Conservation (phyloP, 1,284 basidiomycete species). For the Pseudozyma pruni region DNA sequence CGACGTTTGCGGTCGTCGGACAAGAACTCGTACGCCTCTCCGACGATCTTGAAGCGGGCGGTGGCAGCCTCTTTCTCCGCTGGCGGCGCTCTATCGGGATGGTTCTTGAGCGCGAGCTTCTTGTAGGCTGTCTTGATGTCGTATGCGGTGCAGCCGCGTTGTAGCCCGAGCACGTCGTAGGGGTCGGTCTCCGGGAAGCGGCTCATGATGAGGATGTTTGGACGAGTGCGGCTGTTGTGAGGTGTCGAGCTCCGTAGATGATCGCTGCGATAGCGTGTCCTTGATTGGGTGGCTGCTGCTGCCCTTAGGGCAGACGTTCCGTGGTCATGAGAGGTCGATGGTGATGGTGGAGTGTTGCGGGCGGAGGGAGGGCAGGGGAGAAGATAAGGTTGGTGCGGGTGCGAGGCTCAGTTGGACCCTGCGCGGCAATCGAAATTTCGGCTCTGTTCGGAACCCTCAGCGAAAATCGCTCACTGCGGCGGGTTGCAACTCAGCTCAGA, state of each 20-base stretch:
- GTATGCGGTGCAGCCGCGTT: conserved; percentile 32
- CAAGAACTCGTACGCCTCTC: conserved; percentile 63
- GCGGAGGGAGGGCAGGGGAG: neutral
- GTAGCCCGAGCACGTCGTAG: conserved; percentile 57
- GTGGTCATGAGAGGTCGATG: conserved; percentile 1
- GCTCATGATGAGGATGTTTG: conserved; percentile 12
- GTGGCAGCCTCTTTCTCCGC: conserved; percentile 58
- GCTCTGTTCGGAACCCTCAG: neutral
- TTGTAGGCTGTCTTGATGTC: conserved; percentile 61
- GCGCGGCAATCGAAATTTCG: conserved; percentile 17
- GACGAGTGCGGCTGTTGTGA: neutral
- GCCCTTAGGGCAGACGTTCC: conserved; percentile 10
- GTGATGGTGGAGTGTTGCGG: neutral
- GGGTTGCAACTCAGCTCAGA: too few species aligned
- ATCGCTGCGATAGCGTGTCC: neutral
- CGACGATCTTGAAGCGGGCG: conserved; percentile 56
- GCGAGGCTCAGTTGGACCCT: conserved; percentile 19
- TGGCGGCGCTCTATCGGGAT: conserved; percentile 57
- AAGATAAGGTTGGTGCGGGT: conserved; percentile 9
- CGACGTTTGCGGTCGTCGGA: conserved; percentile 51
- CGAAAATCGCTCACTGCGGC: neutral
- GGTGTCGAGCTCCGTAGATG: neutral
- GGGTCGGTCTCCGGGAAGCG: conserved; percentile 45
- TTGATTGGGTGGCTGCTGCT: too few species aligned
- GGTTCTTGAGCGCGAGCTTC: conserved; percentile 59